These are phyloP conservation scores for Pilatotrama ljubarskyi DNA, from an alignment of 768 basidiomycete genomes.

Conservation along the genomic window DNA sequence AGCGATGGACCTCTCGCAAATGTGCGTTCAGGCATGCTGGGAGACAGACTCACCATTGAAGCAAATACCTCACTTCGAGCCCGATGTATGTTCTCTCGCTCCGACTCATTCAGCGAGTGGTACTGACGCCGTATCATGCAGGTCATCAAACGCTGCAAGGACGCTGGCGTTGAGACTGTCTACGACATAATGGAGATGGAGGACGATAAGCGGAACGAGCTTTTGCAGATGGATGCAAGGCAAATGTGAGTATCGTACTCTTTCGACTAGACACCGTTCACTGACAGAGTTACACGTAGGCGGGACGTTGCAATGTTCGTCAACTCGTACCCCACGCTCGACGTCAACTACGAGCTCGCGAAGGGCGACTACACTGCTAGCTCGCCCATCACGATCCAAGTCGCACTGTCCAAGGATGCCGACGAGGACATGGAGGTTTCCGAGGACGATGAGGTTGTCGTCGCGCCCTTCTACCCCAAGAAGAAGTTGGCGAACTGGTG, in stretches of 20 bases:
- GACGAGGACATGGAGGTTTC: conserved; percentile 57
- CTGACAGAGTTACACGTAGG: conserved; percentile 46
- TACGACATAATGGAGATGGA: conserved; percentile 99
- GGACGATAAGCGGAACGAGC: conserved; percentile 78
- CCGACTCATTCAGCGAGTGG: not conserved
- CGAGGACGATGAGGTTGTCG: conserved; percentile 73
- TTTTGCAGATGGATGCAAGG: conserved; percentile 80
- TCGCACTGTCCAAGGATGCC: conserved; percentile 76
- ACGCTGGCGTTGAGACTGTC: conserved; percentile 80
- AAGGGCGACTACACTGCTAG: conserved; percentile 87
- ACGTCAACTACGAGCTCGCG: conserved; percentile 84
- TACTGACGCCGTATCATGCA: conserved; percentile 28
- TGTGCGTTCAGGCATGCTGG: conserved; percentile 99
- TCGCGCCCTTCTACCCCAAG: conserved; percentile 92
- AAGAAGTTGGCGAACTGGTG: conserved; percentile 97
- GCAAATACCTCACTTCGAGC: conserved; percentile 95
- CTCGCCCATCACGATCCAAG: conserved; percentile 77
- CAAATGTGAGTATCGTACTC: conserved; percentile 70
- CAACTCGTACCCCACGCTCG: conserved; percentile 96
- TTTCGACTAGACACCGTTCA: not conserved
- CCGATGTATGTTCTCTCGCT: conserved; percentile 55
- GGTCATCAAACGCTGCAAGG: conserved; percentile 85
- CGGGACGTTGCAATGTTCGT: conserved; percentile 93
- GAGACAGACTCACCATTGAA: conserved; percentile 94
- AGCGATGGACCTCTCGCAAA: conserved; percentile 97